Evolutionary conservation across 805 yeast genomes (phyloP).

Genomic region (Maudiozyma bulderi): DNA sequence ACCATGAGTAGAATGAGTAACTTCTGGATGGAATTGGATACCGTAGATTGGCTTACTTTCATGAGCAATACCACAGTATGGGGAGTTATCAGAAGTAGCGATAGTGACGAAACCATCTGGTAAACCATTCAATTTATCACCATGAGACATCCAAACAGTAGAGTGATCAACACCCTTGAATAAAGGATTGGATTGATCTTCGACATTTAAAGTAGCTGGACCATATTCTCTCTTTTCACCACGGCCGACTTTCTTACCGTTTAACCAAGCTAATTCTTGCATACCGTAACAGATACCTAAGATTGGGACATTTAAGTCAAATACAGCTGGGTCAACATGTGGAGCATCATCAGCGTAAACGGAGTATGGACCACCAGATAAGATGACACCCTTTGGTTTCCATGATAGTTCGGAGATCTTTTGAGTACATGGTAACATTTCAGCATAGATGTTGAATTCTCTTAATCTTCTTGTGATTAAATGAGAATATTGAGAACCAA

Average conservation of each 20-base stretch:
- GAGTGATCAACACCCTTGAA: constrained; percentile 88
- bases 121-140: constrained; percentile 85
- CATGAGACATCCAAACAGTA: constrained; percentile 99
- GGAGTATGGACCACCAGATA: constrained; percentile 97
- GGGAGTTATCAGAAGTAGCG: constrained; percentile 90
- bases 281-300: constrained; percentile 98
- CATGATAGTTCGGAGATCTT: constrained; percentile 84
- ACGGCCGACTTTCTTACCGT: constrained; percentile 82
- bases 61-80: constrained; percentile 86
- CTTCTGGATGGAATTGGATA: constrained; percentile 98
- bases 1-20: constrained; percentile 90
- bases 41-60: constrained; percentile 71
- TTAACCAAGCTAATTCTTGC: constrained; percentile 98
- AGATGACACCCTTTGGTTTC: constrained; percentile 93
- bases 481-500: constrained; percentile 97
- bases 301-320: constrained; percentile 85
- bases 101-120: constrained; percentile 84
- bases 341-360: constrained; percentile 94
- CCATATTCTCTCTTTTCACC: constrained; percentile 98
- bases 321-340: constrained; percentile 91
- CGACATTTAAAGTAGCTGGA: constrained; percentile 79
- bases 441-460: constrained; percentile 97
- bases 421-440: constrained; percentile 98
- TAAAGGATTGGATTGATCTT: constrained; percentile 56
- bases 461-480: constrained; percentile 93